Evolutionary conservation across 2,329 filamentous ascomycete species (phyloP), one percentile per base, ranked within the genome.

Genomic region (Fonsecaea nubica): DNA sequence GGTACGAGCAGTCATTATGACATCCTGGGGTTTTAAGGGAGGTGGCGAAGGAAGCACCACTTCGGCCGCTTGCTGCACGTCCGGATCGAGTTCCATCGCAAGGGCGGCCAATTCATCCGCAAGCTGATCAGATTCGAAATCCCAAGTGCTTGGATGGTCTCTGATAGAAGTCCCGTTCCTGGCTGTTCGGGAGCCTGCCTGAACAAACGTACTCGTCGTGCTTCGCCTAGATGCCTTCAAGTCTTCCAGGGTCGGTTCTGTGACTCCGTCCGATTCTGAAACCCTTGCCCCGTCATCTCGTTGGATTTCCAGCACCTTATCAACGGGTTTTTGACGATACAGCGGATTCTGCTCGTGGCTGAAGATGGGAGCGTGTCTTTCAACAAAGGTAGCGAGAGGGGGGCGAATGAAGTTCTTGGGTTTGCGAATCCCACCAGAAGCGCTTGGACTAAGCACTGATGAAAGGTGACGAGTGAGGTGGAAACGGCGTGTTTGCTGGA

Each of bases 101-200:
- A 82, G 74, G 55, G 78, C 75, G 56, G 80, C 77, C 30, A 82
- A 74, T 58, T 82, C 79, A 45, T 74, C 67, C 1, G 79, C 80
- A 25, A 82, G 72, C 38, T 76, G 75, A 58, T 81, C 78, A 12
- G 79, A 80, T 35, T 80, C 76, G 63, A 79, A 74, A 57, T 82
- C 77, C 77, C 78, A 80, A 25, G 75, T 80, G 63, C 71, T 77
- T 32, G 79, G 75, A 48, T 77, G 73, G 33, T 76, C 74, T 62
- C 74, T 70, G 1, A 78, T 76, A 21, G 76, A 77, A 38, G 77
- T 76, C 38, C 80, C 79, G 15, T 64, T 73, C 56, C 69, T 73
- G 9, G 38, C 36, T 9, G 48, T 33, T 8, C 64, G 42, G 3
- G 67, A 52, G 3, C 55, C 62, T 15, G 69, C 61, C 55, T 65